Evolutionary conservation across 106 monocot genomes (phyloP).

Genomic region (Acorus calamus): DNA sequence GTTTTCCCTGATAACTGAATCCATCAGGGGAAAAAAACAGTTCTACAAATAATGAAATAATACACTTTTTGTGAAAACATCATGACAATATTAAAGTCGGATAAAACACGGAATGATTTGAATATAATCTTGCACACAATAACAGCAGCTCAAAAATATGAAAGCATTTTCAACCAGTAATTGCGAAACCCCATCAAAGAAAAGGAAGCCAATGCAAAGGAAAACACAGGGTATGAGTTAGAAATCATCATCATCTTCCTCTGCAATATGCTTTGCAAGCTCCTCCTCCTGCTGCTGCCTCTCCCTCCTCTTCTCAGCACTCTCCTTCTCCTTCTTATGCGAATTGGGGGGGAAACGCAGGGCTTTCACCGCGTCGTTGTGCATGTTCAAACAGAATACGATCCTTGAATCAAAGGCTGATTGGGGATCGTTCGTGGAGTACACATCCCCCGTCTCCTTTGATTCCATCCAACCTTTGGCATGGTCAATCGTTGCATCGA

Average conservation of each 20-base stretch:
- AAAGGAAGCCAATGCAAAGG: too few relatives aligned
- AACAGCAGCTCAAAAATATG: too few relatives aligned
- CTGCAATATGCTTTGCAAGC: constrained; percentile 87
- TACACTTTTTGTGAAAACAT: too few relatives aligned
- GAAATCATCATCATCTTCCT: constrained; percentile 94
- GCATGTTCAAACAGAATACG: constrained; percentile 96
- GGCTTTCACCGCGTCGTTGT: constrained; percentile 93
- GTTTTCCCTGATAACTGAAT: too few relatives aligned
- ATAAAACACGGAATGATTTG: too few relatives aligned
- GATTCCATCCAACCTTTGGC: constrained; percentile 88
- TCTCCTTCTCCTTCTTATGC: constrained; percentile 84
- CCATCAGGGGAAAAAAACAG: too few relatives aligned
- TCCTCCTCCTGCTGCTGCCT: constrained; percentile 93
- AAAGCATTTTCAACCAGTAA: too few relatives aligned
- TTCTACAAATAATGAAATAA: too few relatives aligned
- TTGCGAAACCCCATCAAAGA: too few relatives aligned
- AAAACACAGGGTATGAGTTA: constrained; percentile 4
- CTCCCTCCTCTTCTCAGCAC: constrained; percentile 84
- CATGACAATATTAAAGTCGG: too few relatives aligned
- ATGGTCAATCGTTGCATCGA: constrained; percentile 88
- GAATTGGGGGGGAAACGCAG: constrained; percentile 87
- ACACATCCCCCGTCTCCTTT: constrained; percentile 92
- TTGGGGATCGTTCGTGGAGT: constrained; percentile 95
- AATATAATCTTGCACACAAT: too few relatives aligned
- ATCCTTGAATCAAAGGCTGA: constrained; percentile 85